Conservation (phyloP, 208 protist species). For the Crithidia thermophila region DNA sequence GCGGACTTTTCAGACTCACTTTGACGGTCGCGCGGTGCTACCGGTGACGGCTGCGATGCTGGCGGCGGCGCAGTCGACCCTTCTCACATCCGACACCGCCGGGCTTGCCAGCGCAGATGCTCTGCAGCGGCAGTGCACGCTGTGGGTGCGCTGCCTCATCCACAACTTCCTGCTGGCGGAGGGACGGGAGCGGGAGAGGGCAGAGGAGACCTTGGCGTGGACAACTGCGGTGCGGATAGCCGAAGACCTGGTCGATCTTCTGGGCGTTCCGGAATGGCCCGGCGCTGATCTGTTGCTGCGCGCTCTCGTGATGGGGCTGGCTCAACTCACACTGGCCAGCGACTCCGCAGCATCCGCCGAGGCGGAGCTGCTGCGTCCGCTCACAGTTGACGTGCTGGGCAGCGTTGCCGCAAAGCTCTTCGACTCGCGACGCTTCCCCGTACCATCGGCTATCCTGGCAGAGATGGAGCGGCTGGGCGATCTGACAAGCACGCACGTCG, state of each 20-base stretch:
- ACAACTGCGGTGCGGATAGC: conserved; percentile 45
- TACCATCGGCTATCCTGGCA: conserved; percentile 17
- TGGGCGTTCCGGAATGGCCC: conserved; percentile 76
- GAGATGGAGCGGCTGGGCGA: conserved; percentile 28
- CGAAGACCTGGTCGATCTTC: conserved; percentile 76
- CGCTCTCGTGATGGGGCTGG: conserved; percentile 42
- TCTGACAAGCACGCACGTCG: not conserved
- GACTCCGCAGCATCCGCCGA: conserved; percentile 20
- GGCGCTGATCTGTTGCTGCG: conserved; percentile 76
- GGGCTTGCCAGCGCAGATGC: conserved; percentile 17
- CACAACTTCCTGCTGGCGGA: conserved; percentile 43
- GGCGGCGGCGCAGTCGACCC: conserved; percentile 72
- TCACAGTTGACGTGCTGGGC: conserved; percentile 71
- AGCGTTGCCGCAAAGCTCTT: conserved; percentile 61
- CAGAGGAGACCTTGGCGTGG: conserved; percentile 43
- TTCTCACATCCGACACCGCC: conserved; percentile 27
- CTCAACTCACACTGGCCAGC: conserved; percentile 34
- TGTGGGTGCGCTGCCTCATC: conserved; percentile 53
- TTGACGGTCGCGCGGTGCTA: conserved; percentile 48
- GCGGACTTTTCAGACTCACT: conserved; percentile 36
- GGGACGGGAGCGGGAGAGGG: conserved; percentile 22
- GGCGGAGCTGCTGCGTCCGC: conserved; percentile 34
- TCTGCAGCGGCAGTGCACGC: conserved; percentile 64
- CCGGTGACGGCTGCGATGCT: conserved; percentile 71
- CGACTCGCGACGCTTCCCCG: conserved; percentile 24